Base-by-base conservation (phyloP, 1,284 basidiomycete genomes). In the Irpex lacteus region DNA sequence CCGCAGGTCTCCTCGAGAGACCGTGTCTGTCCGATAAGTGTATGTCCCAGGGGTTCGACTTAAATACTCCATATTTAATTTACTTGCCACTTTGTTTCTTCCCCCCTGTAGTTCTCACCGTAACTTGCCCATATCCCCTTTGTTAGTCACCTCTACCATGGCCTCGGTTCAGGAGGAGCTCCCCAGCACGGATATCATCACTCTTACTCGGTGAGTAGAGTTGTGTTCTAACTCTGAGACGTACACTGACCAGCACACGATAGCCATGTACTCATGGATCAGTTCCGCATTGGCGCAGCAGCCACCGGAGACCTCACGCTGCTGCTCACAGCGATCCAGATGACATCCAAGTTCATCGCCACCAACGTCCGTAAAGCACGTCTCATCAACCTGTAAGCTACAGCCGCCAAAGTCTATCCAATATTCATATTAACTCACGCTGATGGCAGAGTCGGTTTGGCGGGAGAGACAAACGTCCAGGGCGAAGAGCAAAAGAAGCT, bases 401-500 rank as follows among this genome's bases (percentile, higher is more conserved):
- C 61, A 38, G 37, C 62, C 60, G 19, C 19, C 34, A 21, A 18
- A 19, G 8, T 2, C 40, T 40, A 11, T 59, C 13, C 56, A 50
- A 50, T 18, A 18, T 40, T 26, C 53, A 60, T 62, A 59, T 53
- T 70, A 37, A 68, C 63, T 13, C 9, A 52, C 7, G 8, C 7
- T 5, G 19, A 40, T 18, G 5, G 3, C 71, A 96, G 95, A 32
- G 91, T 99, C 71, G 98, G 98, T 40, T 85, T 96, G 19, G 98
- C 98, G 9, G 98, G 98, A 19, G 94, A 96, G 73, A 92, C 92
- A 56, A 99, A 99, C 75, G 92, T 98, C 11, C 95, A 98, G 78
- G 98, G 98, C 59, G 98, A 99, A 77, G 98, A 98, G 76, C 98
- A 99, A 84, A 99, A 99, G 86, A 99, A 99, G 81, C 85, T 99